phyloP scores from a whole-genome alignment of 306 rosid genomes.

The Urtica urens region DNA sequence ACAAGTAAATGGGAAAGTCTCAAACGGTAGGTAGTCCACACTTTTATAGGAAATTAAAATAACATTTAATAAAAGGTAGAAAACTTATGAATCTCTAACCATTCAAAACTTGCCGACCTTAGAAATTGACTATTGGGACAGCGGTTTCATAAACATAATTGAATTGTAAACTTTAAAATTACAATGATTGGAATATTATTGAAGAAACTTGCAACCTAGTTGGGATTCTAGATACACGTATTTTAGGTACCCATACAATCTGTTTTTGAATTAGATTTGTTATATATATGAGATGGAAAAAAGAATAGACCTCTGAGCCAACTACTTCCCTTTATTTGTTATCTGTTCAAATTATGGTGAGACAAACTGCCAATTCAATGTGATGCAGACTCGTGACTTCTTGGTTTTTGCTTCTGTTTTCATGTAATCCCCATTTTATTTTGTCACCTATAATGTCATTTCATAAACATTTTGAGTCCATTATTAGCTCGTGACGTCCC shows the following conservation, averaged over 20 bases:
- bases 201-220: no score
- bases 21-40: no score
- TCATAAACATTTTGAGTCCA: not conserved
- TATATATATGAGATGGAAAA: not conserved
- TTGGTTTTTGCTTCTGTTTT: not conserved
- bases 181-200: no score
- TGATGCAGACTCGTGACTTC: not conserved
- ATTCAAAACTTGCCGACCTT: no score
- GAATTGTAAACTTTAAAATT: no score
- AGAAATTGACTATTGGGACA: no score
- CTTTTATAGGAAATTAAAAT: no score
- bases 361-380: constrained; percentile 3
- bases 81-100: no score
- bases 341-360: not conserved
- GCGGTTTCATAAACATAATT: no score
- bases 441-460: not conserved
- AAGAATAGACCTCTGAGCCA: not conserved
- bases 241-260: not conserved
- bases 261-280: not conserved
- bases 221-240: not conserved
- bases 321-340: not conserved
- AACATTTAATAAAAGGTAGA: no score
- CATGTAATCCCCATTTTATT: not conserved
- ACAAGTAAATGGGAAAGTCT: no score
- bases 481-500: constrained; percentile 6